Evolutionary conservation across 2,329 filamentous ascomycete genomes (phyloP), one percentile per base, ranked within the genome.

Genomic region (Aspergillus novoparasiticus): DNA sequence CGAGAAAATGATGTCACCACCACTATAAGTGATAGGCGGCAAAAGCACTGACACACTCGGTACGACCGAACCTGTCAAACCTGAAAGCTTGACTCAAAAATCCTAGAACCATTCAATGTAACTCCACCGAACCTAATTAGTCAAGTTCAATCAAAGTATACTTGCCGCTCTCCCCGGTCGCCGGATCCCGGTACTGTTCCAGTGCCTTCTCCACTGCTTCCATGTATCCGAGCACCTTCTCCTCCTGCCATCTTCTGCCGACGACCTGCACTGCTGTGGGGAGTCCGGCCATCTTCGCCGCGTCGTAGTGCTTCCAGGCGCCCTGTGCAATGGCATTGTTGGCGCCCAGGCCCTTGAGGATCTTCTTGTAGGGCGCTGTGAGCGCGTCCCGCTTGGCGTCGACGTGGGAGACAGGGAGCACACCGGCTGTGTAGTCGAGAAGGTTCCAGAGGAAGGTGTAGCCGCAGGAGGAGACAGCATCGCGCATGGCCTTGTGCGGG

Each of bases 401-500:
- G 0, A 97, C 94, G 64, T 93, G 91, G 0, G 92, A 94, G 1
- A 97, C 89, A 0, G 94, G 94, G 26, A 98, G 73, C 41, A 97
- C 87, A 43, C 94, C 94, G 14, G 87, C 86, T 1, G 91, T 87
- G 78, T 97, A 97, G 75, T 97, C 94, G 56, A 97, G 86, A 87
- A 97, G 68, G 71, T 97, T 97, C 81, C 95, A 98, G 61, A 97
- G 79, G 75, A 97, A 97, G 0, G 94, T 97, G 74, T 98, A 97
- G 1, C 93, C 93, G 72, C 94, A 97, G 68, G 89, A 92, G 66
- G 90, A 91, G 51, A 95, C 88, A 3, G 92, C 92, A 70, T 94
- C 89, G 68, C 87, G 87, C 93, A 97, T 97, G 0, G 88, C 93
- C 54, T 89, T 87, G 74, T 96, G 93, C 0, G 93, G 93, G 4